Conservation (phyloP, 2,329 filamentous ascomycete genomes). For the Stemphylium beticola region DNA sequence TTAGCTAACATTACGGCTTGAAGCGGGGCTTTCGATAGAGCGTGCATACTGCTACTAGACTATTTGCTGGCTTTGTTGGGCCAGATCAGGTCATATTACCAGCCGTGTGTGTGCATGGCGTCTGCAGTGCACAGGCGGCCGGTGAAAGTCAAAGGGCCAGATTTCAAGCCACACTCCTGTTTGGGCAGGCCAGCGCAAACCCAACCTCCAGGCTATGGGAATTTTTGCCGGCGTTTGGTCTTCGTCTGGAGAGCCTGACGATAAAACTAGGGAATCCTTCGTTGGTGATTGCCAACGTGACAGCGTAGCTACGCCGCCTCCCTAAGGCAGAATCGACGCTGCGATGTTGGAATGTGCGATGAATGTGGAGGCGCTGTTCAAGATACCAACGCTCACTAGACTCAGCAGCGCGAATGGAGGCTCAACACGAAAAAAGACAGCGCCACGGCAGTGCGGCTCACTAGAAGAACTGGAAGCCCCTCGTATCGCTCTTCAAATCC, state of each 20-base stretch:
- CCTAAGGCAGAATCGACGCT: constrained; percentile 22
- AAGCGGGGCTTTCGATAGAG: constrained; percentile 40
- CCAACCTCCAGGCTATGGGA: constrained; percentile 16
- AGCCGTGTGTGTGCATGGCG: constrained; percentile 28
- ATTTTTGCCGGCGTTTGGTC: constrained; percentile 13
- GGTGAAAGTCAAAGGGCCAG: constrained; percentile 23
- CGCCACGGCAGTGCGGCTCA: constrained; percentile 40
- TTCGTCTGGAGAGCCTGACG: constrained; percentile 13
- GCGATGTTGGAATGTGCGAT: constrained; percentile 13
- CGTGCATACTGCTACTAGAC: constrained; percentile 29
- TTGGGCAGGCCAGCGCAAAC: constrained; percentile 18
- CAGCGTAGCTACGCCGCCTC: constrained; percentile 6
- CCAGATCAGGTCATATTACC: constrained; percentile 33
- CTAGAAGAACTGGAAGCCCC: constrained; percentile 19
- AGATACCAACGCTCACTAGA: constrained; percentile 21
- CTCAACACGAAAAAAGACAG: constrained; percentile 35
- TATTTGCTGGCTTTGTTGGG: constrained; percentile 38
- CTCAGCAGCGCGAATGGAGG: constrained; percentile 34
- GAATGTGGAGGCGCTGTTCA: constrained; percentile 25
- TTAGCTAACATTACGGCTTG: constrained; percentile 39
- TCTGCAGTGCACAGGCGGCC: constrained; percentile 31
- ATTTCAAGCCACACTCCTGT: constrained; percentile 24
- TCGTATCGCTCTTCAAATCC: constrained; percentile 26
- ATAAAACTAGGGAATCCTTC: constrained; percentile 16
- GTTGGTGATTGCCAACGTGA: background rate